Conservation (phyloP, 768 basidiomycete species). For the Hypsizygus marmoreus region DNA sequence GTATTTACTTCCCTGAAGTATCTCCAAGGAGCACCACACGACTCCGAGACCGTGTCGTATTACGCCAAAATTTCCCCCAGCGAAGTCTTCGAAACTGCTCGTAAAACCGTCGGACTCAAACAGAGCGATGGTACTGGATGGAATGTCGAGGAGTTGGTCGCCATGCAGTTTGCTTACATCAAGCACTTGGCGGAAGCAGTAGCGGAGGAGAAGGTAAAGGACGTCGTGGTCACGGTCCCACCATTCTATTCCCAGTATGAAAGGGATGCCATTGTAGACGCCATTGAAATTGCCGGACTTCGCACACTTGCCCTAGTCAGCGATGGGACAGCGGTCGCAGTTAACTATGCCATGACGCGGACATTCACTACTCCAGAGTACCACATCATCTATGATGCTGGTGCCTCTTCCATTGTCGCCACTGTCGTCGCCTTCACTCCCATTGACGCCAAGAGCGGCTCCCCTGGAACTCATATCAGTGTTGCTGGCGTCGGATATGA, state of each 20-base stretch:
- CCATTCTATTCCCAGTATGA: conserved; percentile 90
- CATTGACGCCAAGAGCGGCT: conserved; percentile 52
- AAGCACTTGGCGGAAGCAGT: conserved; percentile 82
- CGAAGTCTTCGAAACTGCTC: conserved; percentile 52
- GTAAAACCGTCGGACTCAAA: conserved; percentile 61
- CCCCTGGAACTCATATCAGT: conserved; percentile 66
- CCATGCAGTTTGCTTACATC: conserved; percentile 91
- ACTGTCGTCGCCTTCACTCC: conserved; percentile 73
- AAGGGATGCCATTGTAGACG: conserved; percentile 88
- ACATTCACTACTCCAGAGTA: conserved; percentile 78
- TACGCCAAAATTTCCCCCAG: conserved; percentile 58
- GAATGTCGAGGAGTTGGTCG: conserved; percentile 88
- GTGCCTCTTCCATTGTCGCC: conserved; percentile 79
- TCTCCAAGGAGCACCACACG: conserved; percentile 70
- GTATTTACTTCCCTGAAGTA: conserved; percentile 86
- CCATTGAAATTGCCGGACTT: conserved; percentile 89
- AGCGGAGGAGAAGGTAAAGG: conserved; percentile 75
- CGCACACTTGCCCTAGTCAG: conserved; percentile 83
- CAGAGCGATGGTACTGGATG: conserved; percentile 69
- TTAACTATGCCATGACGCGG: conserved; percentile 98
- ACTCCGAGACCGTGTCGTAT: conserved; percentile 59
- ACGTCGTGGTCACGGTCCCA: conserved; percentile 89
- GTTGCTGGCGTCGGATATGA: conserved; percentile 86
- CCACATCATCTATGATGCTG: conserved; percentile 94
- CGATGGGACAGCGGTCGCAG: conserved; percentile 92